Conservation (phyloP, 768 basidiomycete genomes). For the Termitomyces bulborhizus region DNA sequence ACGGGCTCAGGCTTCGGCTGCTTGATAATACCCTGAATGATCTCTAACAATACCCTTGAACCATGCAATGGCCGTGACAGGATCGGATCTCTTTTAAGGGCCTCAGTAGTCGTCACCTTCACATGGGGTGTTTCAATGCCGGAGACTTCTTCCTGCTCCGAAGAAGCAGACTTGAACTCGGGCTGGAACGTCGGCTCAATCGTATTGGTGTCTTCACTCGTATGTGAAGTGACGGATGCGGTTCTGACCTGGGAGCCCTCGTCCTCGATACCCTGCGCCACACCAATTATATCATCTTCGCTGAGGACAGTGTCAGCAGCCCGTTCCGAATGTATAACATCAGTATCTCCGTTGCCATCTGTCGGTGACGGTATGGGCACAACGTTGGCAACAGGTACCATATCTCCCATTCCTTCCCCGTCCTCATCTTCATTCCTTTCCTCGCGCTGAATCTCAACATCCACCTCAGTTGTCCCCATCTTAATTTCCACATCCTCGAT, state of each 20-base stretch:
- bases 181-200: background rate
- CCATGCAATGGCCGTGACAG: constrained; percentile 1
- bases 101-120: background rate
- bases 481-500: background rate
- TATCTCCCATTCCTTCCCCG: background rate
- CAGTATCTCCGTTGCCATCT: background rate
- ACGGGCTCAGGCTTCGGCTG: background rate
- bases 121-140: background rate
- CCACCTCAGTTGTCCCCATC: background rate
- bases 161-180: background rate
- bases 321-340: background rate
- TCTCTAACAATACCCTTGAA: constrained; percentile 4
- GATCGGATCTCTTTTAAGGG: constrained; percentile 1
- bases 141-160: background rate
- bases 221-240: background rate
- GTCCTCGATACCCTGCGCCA: background rate
- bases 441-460: background rate
- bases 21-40: background rate
- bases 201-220: background rate
- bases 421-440: background rate
- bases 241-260: background rate
- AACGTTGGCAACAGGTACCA: background rate
- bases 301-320: background rate
- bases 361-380: background rate
- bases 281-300: too few species aligned